These are phyloP conservation scores for Penicillium vulpinum DNA, from an alignment of 2,329 filamentous ascomycete genomes.

Conservation along the genomic window DNA sequence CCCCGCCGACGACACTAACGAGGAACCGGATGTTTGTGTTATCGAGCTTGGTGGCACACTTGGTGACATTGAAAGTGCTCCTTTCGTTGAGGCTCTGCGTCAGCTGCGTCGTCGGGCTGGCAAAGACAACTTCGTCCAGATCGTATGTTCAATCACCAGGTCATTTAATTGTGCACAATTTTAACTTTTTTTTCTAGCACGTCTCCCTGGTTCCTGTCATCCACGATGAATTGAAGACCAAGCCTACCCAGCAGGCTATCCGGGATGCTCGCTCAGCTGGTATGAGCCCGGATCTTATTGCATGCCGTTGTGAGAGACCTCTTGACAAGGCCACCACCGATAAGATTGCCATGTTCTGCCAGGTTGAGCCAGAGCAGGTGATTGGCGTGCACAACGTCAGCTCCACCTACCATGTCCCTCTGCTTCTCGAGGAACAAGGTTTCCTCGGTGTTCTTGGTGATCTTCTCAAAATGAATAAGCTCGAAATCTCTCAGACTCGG, in stretches of 20 bases:
- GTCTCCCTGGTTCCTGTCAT: conserved; percentile 75
- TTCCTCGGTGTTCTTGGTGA: conserved; percentile 66
- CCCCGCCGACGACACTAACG: conserved; percentile 79
- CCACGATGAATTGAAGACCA: conserved; percentile 82
- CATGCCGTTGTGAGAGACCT: conserved; percentile 80
- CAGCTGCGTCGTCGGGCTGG: conserved; percentile 73
- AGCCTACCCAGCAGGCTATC: conserved; percentile 90
- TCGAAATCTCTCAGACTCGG: conserved; percentile 50
- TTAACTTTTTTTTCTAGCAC: conserved; percentile 43
- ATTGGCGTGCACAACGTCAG: conserved; percentile 83
- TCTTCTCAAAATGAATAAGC: conserved; percentile 59
- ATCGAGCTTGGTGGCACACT: conserved; percentile 56
- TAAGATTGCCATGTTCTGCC: conserved; percentile 87
- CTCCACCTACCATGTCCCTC: conserved; percentile 88
- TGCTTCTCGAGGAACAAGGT: conserved; percentile 82
- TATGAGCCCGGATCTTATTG: conserved; percentile 75
- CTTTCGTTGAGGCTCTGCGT: conserved; percentile 82
- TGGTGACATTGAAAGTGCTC: conserved; percentile 80
- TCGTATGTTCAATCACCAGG: conserved; percentile 39
- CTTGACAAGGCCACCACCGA: conserved; percentile 72
- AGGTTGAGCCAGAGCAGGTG: conserved; percentile 81
- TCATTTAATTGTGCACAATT: neutral
- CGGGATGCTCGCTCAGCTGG: conserved; percentile 79
- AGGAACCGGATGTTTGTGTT: conserved; percentile 87
- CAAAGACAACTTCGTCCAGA: conserved; percentile 79